Evolutionary conservation across 805 yeast genomes (phyloP).

Genomic region (Monosporozyma aquatica): DNA sequence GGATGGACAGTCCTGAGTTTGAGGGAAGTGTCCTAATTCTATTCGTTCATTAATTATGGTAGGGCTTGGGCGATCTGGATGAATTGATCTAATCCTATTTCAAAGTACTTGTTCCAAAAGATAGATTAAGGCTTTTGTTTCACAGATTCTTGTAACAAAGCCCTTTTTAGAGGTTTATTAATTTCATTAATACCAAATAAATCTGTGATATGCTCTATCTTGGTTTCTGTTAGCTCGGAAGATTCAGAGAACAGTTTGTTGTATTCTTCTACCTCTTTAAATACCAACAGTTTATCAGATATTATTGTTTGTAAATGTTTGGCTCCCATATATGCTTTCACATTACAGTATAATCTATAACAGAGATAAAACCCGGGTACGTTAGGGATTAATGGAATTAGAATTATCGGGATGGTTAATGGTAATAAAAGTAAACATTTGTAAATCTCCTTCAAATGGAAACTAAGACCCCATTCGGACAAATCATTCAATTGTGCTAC

Average conservation of each 20-base stretch:
- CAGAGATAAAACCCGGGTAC: constrained; percentile 83
- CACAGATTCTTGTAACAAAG: constrained; percentile 49
- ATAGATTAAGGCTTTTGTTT: no score
- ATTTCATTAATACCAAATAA: constrained; percentile 39
- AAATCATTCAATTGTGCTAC: constrained; percentile 35
- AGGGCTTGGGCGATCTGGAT: no score
- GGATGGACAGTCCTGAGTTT: background rate
- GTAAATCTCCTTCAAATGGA: constrained; percentile 49
- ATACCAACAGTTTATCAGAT: constrained; percentile 32
- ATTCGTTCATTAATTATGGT: background rate
- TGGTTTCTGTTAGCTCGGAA: constrained; percentile 26
- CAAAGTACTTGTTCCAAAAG: no score
- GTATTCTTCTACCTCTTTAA: constrained; percentile 22
- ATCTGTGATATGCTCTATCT: constrained; percentile 37
- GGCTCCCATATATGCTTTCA: constrained; percentile 69
- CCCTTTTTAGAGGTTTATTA: constrained; percentile 39
- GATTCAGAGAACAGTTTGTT: constrained; percentile 6
- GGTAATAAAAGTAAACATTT: constrained; percentile 58
- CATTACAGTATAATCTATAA: constrained; percentile 76
- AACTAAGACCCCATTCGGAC: constrained; percentile 36
- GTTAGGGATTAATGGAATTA: constrained; percentile 82
- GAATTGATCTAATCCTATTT: no score
- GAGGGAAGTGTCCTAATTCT: background rate
- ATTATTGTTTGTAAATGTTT: constrained; percentile 53
- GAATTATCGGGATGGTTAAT: constrained; percentile 65